Conservation (phyloP, 768 basidiomycete species). For the Panaeolus papilionaceus region DNA sequence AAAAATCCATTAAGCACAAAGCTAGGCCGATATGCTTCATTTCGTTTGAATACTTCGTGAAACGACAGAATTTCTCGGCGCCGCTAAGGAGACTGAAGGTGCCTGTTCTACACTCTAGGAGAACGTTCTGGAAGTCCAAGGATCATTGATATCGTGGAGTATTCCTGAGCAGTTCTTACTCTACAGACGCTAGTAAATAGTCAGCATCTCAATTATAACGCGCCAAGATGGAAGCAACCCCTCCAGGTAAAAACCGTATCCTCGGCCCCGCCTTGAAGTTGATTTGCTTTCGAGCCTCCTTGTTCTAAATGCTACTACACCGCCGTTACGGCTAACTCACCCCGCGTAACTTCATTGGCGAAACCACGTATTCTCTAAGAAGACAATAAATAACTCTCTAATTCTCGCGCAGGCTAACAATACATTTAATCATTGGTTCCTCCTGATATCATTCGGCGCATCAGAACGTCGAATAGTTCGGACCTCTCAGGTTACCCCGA, state of each 20-base stretch:
- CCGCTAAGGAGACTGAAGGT: neutral
- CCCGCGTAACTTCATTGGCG: neutral
- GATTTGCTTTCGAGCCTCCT: neutral
- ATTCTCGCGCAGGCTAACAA: neutral
- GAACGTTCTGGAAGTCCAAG: too few relatives aligned
- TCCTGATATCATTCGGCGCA: neutral
- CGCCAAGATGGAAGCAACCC: too few relatives aligned
- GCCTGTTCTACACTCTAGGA: too few relatives aligned
- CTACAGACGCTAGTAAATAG: too few relatives aligned
- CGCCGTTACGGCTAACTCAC: neutral
- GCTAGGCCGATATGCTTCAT: too few relatives aligned
- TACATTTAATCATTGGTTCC: neutral
- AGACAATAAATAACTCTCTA: neutral
- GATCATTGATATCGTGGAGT: too few relatives aligned
- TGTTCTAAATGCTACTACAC: neutral
- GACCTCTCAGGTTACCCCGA: neutral
- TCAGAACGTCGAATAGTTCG: neutral
- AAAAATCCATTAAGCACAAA: too few relatives aligned
- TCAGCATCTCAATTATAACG: too few relatives aligned
- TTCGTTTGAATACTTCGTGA: too few relatives aligned
- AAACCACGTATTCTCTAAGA: neutral
- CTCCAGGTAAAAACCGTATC: neutral
- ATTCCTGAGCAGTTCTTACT: too few relatives aligned
- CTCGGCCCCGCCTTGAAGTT: neutral
- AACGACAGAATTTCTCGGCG: too few relatives aligned